Evolutionary conservation across 768 basidiomycete species (phyloP).

Genomic region (Tylopilus balloui): DNA sequence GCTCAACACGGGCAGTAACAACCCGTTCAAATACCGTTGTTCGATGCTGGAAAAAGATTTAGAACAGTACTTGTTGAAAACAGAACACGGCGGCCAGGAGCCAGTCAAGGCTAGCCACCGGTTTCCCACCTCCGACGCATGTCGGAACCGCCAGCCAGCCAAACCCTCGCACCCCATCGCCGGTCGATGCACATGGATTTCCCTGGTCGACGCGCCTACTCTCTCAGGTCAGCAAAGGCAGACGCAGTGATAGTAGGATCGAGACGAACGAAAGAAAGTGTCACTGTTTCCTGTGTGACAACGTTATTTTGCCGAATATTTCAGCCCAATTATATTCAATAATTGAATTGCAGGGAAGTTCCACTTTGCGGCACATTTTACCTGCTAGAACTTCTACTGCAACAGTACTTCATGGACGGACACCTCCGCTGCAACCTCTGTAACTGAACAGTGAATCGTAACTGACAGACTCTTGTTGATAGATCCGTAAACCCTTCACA

Average conservation of each 20-base stretch:
- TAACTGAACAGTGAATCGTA: slow-evolving; percentile 7
- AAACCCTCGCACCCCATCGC: slow-evolving; percentile 14
- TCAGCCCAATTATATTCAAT: slow-evolving; percentile 17
- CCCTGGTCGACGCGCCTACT: neutral
- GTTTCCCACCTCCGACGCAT: slow-evolving; percentile 23
- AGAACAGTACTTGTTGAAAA: slow-evolving; percentile 4
- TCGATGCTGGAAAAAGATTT: slow-evolving; percentile 3
- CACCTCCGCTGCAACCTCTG: slow-evolving; percentile 2
- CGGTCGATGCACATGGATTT: slow-evolving; percentile 9
- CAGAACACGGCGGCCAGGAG: slow-evolving; percentile 3
- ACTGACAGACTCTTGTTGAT: slow-evolving; percentile 2
- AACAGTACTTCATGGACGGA: slow-evolving; percentile 1
- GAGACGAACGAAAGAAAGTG: slow-evolving; percentile 2
- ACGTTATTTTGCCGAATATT: slow-evolving; percentile 15
- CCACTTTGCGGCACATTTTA: slow-evolving; percentile 12
- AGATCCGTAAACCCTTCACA: neutral
- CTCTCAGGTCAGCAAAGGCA: slow-evolving; percentile 5
- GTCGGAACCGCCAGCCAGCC: slow-evolving; percentile 6
- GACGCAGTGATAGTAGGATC: slow-evolving; percentile 2
- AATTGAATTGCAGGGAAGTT: slow-evolving; percentile 18
- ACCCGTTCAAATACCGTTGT: neutral
- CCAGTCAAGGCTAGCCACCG: neutral
- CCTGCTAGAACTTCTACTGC: slow-evolving; percentile 4
- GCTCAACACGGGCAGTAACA: neutral
- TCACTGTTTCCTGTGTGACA: slow-evolving; percentile 7